Evolutionary conservation across 1,284 basidiomycete species (phyloP), one percentile per base, ranked within the genome.

Genomic region (Tetrapyrgos nigripes): DNA sequence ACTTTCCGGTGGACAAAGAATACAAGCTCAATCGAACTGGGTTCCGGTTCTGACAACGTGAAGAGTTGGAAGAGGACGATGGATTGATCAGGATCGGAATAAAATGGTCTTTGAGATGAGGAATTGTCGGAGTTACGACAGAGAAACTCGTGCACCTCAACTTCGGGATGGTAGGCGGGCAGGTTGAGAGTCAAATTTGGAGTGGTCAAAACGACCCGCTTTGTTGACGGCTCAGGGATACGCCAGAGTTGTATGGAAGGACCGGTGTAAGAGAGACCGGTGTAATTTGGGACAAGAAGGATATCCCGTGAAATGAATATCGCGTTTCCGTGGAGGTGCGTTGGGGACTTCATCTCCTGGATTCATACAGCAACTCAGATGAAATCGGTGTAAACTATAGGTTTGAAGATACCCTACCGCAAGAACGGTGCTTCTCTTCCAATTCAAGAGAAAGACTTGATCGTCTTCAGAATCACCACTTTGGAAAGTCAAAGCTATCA

Each of bases 61-160:
- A 29, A 37, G 11, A 58, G 35, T 45, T 58, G 57, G 24, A 58
- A 58, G 8, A 58, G 50, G 27, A 58, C 28, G 33, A 58, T 58
- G 3, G 57, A 49, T n/a, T 53, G 33, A 21, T 11, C 9, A 10
- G 57, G 44, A 3, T 50, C 53, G n/a, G 57, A 58, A 10, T 48
- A 35, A n/a, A 58, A 58, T n/a, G 57, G 57, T n/a, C 56, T 24
- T 8, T 44, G 28, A 47, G 31, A 47, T 31, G 28, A 26, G 10
- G 31, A 24, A 10, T 4, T 58, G 14, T 50, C 19, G 19, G 57
- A 50, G 45, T 51, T 33, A 43, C 57, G 53, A 29, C 57, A 58
- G 28, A 51, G 50, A 44, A 58, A 58, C 17, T 58, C 57, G 10
- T 50, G 37, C n/a, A 58, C 44, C n/a, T 53, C 31, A 21, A 58